Evolutionary conservation across 805 yeast genomes (phyloP), one percentile per base, ranked within the genome.

Genomic region (Saccharomycopsis babjevae): DNA sequence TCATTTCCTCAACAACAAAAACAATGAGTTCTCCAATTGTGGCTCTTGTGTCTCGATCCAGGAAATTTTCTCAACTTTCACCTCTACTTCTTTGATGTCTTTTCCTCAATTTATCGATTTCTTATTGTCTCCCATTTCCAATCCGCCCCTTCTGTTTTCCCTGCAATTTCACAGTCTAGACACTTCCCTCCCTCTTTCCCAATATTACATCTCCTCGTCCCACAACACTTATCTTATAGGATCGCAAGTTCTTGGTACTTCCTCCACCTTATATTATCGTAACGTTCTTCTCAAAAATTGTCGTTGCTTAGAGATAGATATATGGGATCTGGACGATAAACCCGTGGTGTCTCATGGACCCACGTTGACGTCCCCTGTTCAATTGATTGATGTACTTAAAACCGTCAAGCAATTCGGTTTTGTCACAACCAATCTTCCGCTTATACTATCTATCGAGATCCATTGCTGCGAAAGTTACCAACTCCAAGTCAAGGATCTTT

Each of bases 221-320:
- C 99, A 94, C 71, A 94, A 94, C 70, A 94, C 99, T 0, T 94
- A 94, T 68, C 75, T 94, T 2, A 72, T 84, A 32, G 99, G 99
- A 0, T 78, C 94, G 43, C 99, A 94, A 69, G 80, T 89, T 18
- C 96, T 85, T 1, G 96, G 94, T 22, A 84, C 82, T 2, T 86
- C 97, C 0, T 89, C 97, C 0, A 83, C 90, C 1, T 97, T 93
- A 68, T 96, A 96, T 0, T 94, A 94, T 67, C 84, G 90, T 18
- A 81, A 87, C 57, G 94, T 89, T 0, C 74, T 94, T 57, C 97
- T 91, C 70, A 81, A 91, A 59, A 98, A 99, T 1, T 94, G 98
- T 68, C 77, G 97, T 54, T 92, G 97, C 64, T 78, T 94, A n/a
- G 99, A 94, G 69, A 83, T 94, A 50, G 99, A 94, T 71, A 78